Evolutionary conservation across 805 yeast genomes (phyloP), one percentile per base, ranked within the genome.

Genomic region (Ogataea henricii): DNA sequence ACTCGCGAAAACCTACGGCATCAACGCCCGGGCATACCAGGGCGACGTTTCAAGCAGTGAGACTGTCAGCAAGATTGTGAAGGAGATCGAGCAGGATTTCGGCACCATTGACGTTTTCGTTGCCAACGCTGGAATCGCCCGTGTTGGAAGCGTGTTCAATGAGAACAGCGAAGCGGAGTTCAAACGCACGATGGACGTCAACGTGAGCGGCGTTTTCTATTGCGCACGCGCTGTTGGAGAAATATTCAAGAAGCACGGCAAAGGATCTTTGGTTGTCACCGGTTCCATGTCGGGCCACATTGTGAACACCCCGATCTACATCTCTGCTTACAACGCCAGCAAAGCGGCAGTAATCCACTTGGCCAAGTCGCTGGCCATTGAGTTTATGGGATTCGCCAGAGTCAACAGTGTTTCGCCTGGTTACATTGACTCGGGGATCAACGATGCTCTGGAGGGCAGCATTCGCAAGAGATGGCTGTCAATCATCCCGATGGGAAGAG

Each of bases 271-370:
- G 51, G 70, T 78, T 47, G 72, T 76, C 64, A 78, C 82, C 13
- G 82, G 79, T 3, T 76, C 81, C 17, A 77, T 77, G 81, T 74
- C 79, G 10, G 81, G 75, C 7, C 80, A 74, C 63, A 77, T 78
- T 53, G 78, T 74, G 51, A 78, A 78, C 53, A 76, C 73, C 41
- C 82, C 82, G 41, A 71, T 75, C 54, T 66, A 70, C 54, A 81
- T 77, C 56, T 73, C 79, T 39, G 73, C 73, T 35, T 76, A 76
- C 60, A 76, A 75, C 52, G 72, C 74, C 32, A 74, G 78, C 46
- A 76, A 76, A 61, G 79, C 80, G 37, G 80, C 72, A 33, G 76
- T 75, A 45, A 57, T 74, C 52, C 77, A 75, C 53, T 63, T 75
- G 55, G 74, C 76, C 21, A 73, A 69, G 59, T 73, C 77, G 1